Evolutionary conservation across 306 rosid genomes (phyloP).

Genomic region (Rosa rugosa): DNA sequence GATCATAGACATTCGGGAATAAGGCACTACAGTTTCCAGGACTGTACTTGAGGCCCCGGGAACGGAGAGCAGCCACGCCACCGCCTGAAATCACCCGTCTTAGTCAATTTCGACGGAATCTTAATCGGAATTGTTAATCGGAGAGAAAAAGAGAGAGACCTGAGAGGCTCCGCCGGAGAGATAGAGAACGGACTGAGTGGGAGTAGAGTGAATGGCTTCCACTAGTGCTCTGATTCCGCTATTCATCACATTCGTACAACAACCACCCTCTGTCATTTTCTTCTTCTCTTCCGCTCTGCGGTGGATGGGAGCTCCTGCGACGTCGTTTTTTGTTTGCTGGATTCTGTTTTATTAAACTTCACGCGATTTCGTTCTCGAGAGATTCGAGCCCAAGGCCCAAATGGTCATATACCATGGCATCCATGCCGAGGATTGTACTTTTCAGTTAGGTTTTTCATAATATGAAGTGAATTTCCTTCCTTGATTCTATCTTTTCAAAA

Average conservation of each 20-base stretch:
- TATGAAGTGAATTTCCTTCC: no score
- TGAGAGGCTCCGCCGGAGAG: slow-evolving; percentile 85
- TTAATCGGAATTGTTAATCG: background rate
- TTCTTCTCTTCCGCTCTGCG: background rate
- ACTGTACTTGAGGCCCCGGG: slow-evolving; percentile 88
- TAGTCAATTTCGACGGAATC: background rate
- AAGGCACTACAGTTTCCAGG: slow-evolving; percentile 81
- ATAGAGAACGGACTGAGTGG: slow-evolving; percentile 65
- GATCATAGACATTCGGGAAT: slow-evolving; percentile 62
- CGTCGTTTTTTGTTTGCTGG: background rate
- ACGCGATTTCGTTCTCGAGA: no score
- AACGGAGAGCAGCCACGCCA: slow-evolving; percentile 67
- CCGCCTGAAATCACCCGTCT: slow-evolving; percentile 29
- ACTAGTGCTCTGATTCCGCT: slow-evolving; percentile 38
- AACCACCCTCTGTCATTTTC: slow-evolving; percentile 48
- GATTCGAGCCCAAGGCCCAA: background rate
- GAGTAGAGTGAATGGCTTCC: slow-evolving; percentile 69
- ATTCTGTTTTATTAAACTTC: no score
- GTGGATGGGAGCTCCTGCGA: background rate
- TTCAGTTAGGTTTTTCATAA: no score
- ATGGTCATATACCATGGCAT: no score
- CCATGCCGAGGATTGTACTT: no score
- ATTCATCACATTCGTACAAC: background rate
- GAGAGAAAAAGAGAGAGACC: slow-evolving; percentile 27
- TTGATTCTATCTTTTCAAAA: no score